Conservation (phyloP, 164 flowering plant species). For the Umbellularia californica region DNA sequence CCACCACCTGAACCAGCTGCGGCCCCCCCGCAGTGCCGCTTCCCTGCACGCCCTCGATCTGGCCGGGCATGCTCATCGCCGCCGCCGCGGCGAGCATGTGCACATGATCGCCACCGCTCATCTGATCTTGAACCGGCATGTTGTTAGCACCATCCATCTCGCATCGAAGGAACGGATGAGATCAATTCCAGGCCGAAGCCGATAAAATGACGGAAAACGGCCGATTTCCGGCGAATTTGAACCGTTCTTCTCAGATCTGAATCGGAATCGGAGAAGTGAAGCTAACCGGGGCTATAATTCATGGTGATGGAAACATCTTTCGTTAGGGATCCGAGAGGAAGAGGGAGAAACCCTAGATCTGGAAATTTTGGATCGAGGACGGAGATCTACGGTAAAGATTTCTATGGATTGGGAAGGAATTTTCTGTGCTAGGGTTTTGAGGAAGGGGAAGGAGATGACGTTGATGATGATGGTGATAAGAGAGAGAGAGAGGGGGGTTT, state of each 20-base stretch:
- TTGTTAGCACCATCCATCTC: conserved; percentile 2
- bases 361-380: neutral
- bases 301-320: neutral
- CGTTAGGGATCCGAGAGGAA: neutral
- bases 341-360: conserved; percentile 3
- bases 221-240: neutral
- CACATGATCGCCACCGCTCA: conserved; percentile 6
- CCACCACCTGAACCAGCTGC: conserved; percentile 12
- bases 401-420: neutral
- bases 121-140: neutral
- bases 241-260: neutral
- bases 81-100: conserved; percentile 13
- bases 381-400: neutral
- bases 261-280: neutral
- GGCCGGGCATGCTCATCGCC: conserved; percentile 18
- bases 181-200: neutral
- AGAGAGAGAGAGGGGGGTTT: too few relatives aligned
- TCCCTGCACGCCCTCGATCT: conserved; percentile 8
- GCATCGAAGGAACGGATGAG: conserved; percentile 1
- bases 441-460: neutral
- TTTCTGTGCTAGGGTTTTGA: neutral
- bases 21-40: neutral
- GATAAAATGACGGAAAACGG: neutral
- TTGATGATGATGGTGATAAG: too few relatives aligned
- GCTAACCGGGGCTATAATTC: neutral